These are phyloP conservation scores for Aspergillus udagawae DNA, from an alignment of 2,329 filamentous ascomycete species.

Conservation along the genomic window DNA sequence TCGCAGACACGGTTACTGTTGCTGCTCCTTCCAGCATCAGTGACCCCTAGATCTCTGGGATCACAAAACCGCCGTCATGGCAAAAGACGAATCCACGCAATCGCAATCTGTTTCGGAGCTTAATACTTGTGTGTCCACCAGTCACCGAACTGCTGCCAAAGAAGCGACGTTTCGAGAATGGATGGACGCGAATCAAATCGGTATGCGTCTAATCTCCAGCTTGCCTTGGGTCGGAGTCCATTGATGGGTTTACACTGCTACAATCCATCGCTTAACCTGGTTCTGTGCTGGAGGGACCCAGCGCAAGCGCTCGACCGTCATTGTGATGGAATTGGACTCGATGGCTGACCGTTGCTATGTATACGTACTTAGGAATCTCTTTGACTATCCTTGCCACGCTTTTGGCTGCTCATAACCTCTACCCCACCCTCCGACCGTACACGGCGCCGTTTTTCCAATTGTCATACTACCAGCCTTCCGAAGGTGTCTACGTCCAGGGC, in stretches of 20 bases:
- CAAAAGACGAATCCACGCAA: constrained; percentile 28
- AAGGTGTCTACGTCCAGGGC: constrained; percentile 70
- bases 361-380: constrained; percentile 61
- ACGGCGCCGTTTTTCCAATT: constrained; percentile 87
- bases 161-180: constrained; percentile 49
- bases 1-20: constrained; percentile 3
- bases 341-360: constrained; percentile 14
- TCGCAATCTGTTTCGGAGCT: constrained; percentile 32
- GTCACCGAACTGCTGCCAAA: constrained; percentile 26
- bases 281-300: not conserved
- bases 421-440: constrained; percentile 72
- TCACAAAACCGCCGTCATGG: constrained; percentile 24
- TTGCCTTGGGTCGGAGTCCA: not conserved
- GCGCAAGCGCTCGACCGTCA: not conserved
- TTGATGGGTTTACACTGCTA: not conserved
- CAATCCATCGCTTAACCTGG: not conserved
- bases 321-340: not conserved
- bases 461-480: constrained; percentile 71
- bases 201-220: constrained; percentile 48
- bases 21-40: constrained; percentile 7
- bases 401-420: constrained; percentile 73
- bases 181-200: constrained; percentile 76
- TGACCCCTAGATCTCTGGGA: constrained; percentile 1
- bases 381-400: constrained; percentile 82
- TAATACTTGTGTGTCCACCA: constrained; percentile 39